Evolutionary conservation across 768 basidiomycete genomes (phyloP).

Genomic region (Termitomyces bulborhizus): DNA sequence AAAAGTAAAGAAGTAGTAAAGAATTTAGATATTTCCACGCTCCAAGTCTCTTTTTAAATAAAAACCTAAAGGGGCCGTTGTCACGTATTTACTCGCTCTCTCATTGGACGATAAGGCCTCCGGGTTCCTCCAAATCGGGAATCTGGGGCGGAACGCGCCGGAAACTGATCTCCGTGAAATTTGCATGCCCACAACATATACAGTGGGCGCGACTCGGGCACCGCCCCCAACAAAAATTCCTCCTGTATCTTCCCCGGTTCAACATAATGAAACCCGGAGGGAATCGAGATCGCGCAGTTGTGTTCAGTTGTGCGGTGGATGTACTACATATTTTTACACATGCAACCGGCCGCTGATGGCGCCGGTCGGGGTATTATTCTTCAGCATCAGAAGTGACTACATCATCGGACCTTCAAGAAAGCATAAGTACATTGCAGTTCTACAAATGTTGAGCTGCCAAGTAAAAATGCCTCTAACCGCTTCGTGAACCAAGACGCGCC

Average conservation of each 20-base stretch:
- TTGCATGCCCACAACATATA: background rate
- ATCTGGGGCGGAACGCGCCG: constrained; percentile 14
- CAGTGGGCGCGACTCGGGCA: background rate
- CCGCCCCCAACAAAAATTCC: background rate
- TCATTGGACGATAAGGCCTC: constrained; percentile 41
- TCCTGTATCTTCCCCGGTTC: background rate
- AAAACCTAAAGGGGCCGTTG: constrained; percentile 18
- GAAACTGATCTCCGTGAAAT: constrained; percentile 12
- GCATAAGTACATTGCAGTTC: constrained; percentile 16
- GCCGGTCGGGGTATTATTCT: background rate
- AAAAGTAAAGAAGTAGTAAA: constrained; percentile 8
- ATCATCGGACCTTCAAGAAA: constrained; percentile 39
- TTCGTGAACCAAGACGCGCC: constrained; percentile 69
- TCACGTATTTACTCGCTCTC: constrained; percentile 17
- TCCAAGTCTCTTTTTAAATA: constrained; percentile 8
- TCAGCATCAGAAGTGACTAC: constrained; percentile 15
- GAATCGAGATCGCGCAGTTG: background rate
- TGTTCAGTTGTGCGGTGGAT: background rate
- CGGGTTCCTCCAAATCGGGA: constrained; percentile 6
- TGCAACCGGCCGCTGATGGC: background rate
- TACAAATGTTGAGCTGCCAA: constrained; percentile 13
- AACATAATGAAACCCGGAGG: background rate
- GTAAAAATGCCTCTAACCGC: constrained; percentile 42
- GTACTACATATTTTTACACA: background rate
- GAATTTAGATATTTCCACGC: constrained; percentile 12